phyloP scores from a whole-genome alignment of 345 rosid genomes.

The Zanthoxylum bungeanum region DNA sequence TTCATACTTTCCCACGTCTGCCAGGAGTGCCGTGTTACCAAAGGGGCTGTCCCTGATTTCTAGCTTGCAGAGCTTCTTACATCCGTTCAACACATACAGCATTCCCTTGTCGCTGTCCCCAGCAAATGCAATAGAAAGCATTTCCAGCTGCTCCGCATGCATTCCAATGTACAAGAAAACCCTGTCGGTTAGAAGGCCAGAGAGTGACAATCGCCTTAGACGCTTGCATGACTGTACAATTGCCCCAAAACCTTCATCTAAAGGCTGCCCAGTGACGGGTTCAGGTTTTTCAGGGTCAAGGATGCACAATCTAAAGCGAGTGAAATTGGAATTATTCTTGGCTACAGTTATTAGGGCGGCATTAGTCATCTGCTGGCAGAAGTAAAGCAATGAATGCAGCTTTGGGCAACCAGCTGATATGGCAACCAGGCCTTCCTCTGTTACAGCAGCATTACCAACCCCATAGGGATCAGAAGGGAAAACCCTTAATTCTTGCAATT shows the following conservation, averaged over 20 bases:
- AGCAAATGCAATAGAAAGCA: constrained; percentile 94
- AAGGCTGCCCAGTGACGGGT: constrained; percentile 57
- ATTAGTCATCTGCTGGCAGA: constrained; percentile 97
- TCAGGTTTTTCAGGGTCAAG: constrained; percentile 77
- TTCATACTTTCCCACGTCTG: constrained; percentile 83
- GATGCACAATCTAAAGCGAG: constrained; percentile 75
- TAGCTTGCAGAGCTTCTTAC: constrained; percentile 82
- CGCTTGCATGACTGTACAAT: constrained; percentile 76
- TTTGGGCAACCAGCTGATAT: constrained; percentile 79
- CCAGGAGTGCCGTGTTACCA: constrained; percentile 75
- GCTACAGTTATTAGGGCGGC: constrained; percentile 84
- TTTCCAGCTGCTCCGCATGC: constrained; percentile 83
- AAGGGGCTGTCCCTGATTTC: constrained; percentile 92
- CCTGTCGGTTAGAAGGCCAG: constrained; percentile 76
- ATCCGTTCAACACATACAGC: constrained; percentile 81
- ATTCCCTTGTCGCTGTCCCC: constrained; percentile 86
- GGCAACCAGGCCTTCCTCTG: constrained; percentile 86
- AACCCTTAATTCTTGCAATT: constrained; percentile 82
- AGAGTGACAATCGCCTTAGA: constrained; percentile 63
- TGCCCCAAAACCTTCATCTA: constrained; percentile 98
- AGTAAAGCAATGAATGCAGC: constrained; percentile 80
- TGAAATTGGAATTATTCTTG: constrained; percentile 78
- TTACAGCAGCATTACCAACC: constrained; percentile 58
- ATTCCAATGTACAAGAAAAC: constrained; percentile 86
- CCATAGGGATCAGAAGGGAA: constrained; percentile 81